Evolutionary conservation across 306 rosid species (phyloP).

Genomic region (Sesbania bispinosa): DNA sequence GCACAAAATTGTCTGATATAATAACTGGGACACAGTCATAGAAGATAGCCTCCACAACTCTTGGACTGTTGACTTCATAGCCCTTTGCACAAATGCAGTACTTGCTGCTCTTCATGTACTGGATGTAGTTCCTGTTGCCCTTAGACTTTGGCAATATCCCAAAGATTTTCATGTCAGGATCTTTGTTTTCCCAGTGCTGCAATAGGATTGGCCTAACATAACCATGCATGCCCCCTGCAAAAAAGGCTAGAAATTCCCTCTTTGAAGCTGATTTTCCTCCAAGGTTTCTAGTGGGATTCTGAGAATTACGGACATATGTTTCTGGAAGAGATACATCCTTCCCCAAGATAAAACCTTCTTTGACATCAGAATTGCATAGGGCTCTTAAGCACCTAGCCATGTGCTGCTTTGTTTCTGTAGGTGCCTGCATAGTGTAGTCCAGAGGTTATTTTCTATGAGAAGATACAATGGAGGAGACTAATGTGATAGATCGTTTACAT

Average conservation of each 20-base stretch:
- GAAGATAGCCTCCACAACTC: conserved; percentile 89
- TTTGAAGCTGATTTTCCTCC: conserved; percentile 64
- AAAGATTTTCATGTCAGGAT: conserved; percentile 85
- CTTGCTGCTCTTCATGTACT: conserved; percentile 87
- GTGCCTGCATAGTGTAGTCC: conserved; percentile 64
- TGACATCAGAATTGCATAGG: conserved; percentile 84
- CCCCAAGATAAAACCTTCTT: conserved; percentile 76
- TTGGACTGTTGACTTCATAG: conserved; percentile 88
- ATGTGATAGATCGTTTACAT: neutral
- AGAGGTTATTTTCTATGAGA: conserved; percentile 12
- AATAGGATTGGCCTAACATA: conserved; percentile 65
- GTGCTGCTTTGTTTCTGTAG: conserved; percentile 51
- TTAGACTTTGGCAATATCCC: conserved; percentile 50
- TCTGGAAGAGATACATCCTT: conserved; percentile 90
- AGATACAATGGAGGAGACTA: neutral
- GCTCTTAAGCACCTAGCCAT: conserved; percentile 75
- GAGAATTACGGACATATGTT: conserved; percentile 46
- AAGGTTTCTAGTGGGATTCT: conserved; percentile 48
- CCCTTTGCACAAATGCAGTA: conserved; percentile 95
- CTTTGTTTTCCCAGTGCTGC: conserved; percentile 88
- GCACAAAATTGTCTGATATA: conserved; percentile 89
- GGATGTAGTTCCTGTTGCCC: conserved; percentile 51
- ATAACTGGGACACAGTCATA: conserved; percentile 84
- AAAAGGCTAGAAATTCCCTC: conserved; percentile 69
- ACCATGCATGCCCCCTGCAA: conserved; percentile 87